Evolutionary conservation across 345 rosid genomes (phyloP).

Genomic region (Citrus inodora): DNA sequence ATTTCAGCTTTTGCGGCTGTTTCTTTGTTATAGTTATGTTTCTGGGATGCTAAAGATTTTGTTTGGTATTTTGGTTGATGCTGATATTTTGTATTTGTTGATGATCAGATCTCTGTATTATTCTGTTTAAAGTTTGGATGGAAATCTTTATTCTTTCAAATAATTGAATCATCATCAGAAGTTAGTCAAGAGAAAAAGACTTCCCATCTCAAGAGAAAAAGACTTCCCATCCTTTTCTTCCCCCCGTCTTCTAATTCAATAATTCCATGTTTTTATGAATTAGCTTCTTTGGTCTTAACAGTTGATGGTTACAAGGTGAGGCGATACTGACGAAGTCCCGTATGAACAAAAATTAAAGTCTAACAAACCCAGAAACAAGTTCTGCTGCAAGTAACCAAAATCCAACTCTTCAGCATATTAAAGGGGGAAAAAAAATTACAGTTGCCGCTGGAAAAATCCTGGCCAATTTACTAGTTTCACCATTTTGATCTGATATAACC

Average conservation of each 20-base stretch:
- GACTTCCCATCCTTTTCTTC: neutral
- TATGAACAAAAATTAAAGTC: neutral
- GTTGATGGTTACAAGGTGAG: neutral
- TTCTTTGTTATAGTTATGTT: slow-evolving; percentile 32
- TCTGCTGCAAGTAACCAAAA: neutral
- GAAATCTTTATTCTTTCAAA: slow-evolving; percentile 21
- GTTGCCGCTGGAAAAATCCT: neutral
- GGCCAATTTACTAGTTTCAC: neutral
- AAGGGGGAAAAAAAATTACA: neutral
- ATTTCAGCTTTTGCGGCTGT: slow-evolving; percentile 29
- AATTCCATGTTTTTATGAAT: neutral
- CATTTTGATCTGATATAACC: neutral
- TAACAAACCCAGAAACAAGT: neutral
- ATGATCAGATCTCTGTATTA: slow-evolving; percentile 13
- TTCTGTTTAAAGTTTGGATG: slow-evolving; percentile 11
- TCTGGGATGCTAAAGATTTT: slow-evolving; percentile 18
- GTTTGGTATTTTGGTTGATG: neutral
- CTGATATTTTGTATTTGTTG: slow-evolving; percentile 10
- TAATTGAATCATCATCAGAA: neutral
- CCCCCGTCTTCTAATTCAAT: neutral
- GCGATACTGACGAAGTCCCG: neutral
- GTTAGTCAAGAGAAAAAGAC: neutral
- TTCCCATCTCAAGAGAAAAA: neutral
- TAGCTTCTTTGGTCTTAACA: neutral
- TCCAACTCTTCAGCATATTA: neutral